Evolutionary conservation across 1,284 basidiomycete genomes (phyloP).

Genomic region (Ceratobasidium sp.): DNA sequence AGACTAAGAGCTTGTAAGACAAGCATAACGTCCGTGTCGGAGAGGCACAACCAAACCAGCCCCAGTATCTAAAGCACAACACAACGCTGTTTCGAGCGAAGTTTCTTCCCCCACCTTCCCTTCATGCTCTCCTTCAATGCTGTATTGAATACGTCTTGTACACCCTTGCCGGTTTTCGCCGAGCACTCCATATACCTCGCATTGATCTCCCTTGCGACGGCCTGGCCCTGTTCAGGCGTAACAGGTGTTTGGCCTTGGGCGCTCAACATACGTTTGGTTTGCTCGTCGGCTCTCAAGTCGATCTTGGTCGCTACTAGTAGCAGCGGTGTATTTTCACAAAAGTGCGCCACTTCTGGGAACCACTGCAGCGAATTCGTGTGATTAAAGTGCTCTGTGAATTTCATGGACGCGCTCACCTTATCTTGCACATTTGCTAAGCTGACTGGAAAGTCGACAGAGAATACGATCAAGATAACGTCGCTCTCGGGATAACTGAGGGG

Average conservation of each 20-base stretch:
- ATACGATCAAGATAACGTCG: slow-evolving; percentile 96
- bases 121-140: slow-evolving; percentile 90
- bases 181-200: slow-evolving; percentile 97
- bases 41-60: slow-evolving; percentile 21
- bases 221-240: slow-evolving; percentile 78
- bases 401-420: slow-evolving; percentile 65
- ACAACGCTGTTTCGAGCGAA: slow-evolving; percentile 74
- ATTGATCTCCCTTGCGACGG: slow-evolving; percentile 89
- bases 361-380: slow-evolving; percentile 65
- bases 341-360: slow-evolving; percentile 98
- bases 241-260: slow-evolving; percentile 92
- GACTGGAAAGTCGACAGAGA: slow-evolving; percentile 96
- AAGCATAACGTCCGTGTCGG: slow-evolving; percentile 3
- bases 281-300: slow-evolving; percentile 88
- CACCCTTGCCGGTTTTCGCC: slow-evolving; percentile 88
- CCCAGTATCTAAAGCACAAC: slow-evolving; percentile 69
- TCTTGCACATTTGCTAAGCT: slow-evolving; percentile 95
- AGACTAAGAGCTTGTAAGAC: slow-evolving; percentile 26
- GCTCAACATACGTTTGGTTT: slow-evolving; percentile 89
- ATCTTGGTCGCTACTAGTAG: slow-evolving; percentile 95
- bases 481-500: slow-evolving; percentile 96
- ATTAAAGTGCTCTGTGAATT: background rate
- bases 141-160: slow-evolving; percentile 92
- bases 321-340: slow-evolving; percentile 92
- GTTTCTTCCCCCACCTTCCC: slow-evolving; percentile 73